Evolutionary conservation across 176 grass and related monocot genomes (phyloP), one percentile per base, ranked within the genome.

Genomic region (Rhynchospora tenuis): DNA sequence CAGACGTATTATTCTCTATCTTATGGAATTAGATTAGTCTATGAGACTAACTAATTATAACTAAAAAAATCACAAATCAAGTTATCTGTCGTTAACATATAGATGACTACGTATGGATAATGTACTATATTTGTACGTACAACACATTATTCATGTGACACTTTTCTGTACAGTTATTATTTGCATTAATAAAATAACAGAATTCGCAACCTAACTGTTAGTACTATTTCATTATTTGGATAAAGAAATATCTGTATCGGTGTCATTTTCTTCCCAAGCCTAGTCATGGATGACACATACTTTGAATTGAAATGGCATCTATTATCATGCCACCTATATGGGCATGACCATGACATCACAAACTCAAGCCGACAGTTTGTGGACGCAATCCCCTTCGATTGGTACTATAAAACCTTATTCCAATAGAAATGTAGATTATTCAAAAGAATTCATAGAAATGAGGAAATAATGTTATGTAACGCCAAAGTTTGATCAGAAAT

Each of bases 311-410:
- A 60, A 66, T 66, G 79, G 72, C 47, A 75, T 75, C 72, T 74
- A 27, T 23, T 6, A 48, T 47, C 70, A 26, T 73, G 70, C 20
- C 57, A 58, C 54, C 24, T 38, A 20, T 54, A 60, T 79, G 52
- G 0, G 28, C 42, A 50, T 64, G 27, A 66, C 60, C 79, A 66
- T 47, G 79, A 81, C 78, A 80, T 62, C 57, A 81, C 27, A 20
- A 14, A 9, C 10, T 44, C 2, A 1, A 19, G 38, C 31, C 56
- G 42, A 81, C 79, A 50, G 20, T 42, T 62, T 44, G 12, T 6
- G 2, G 20, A 63, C 38, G 79, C 79, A 82, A 82, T 82, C 79
- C 45, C 59, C 56, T 82, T 82, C 79, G 38, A 82, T 82, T 82
- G 57, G 79, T 64, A 81, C n/a, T 82, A 65, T 82, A 80, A 46